phyloP scores from a whole-genome alignment of 345 rosid species.

The Citrus medica region DNA sequence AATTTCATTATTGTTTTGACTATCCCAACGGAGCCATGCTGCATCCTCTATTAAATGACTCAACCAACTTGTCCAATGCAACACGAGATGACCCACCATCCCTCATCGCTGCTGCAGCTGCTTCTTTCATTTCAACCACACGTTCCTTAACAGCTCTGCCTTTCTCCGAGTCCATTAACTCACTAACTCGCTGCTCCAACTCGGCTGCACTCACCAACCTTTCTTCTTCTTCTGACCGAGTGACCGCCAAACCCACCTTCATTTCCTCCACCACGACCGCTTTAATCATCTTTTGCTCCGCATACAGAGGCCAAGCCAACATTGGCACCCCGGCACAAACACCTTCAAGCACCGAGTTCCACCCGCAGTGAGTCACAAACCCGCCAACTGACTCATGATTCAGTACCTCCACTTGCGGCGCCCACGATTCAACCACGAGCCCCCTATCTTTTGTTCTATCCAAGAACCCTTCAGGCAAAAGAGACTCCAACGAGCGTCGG shows the following conservation, averaged over 20 bases:
- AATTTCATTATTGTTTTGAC: too few species aligned
- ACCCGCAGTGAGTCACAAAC: conserved; percentile 36
- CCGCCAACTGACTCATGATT: conserved; percentile 32
- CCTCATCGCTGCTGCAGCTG: conserved; percentile 28
- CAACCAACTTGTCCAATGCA: conserved; percentile 23
- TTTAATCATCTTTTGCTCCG: conserved; percentile 33
- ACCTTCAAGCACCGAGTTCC: conserved; percentile 41
- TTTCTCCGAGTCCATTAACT: conserved; percentile 41
- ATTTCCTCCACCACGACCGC: conserved; percentile 27
- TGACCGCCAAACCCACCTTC: conserved; percentile 21
- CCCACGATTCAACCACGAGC: conserved; percentile 28
- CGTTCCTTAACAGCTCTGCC: conserved; percentile 28
- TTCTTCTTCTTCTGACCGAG: conserved; percentile 16
- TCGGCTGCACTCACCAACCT: conserved; percentile 29
- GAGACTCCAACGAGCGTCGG: not conserved
- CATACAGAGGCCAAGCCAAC: conserved; percentile 49
- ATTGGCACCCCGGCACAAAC: conserved; percentile 38
- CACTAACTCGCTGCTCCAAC: conserved; percentile 50
- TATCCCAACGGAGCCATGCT: too few species aligned
- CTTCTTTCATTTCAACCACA: conserved; percentile 32
- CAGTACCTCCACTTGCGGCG: conserved; percentile 23
- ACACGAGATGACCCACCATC: conserved; percentile 40
- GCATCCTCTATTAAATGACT: conserved; percentile 20
- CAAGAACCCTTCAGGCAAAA: conserved; percentile 39
- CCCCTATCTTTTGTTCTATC: conserved; percentile 30